These are phyloP conservation scores for Lachnellula willkommii DNA, from an alignment of 2,329 filamentous ascomycete species.

Conservation along the genomic window DNA sequence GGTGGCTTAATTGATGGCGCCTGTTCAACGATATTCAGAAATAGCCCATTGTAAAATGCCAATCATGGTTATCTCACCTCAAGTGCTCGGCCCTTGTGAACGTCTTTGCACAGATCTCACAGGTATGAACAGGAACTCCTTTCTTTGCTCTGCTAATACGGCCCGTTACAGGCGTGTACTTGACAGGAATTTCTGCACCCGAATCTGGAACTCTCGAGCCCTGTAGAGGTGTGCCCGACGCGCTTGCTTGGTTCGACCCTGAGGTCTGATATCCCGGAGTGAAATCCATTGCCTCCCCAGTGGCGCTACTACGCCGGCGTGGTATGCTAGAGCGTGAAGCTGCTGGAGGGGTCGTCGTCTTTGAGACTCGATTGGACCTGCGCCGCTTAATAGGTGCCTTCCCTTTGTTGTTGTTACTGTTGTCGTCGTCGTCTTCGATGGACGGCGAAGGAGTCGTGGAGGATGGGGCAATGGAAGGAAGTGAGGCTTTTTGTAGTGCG, in stretches of 20 bases:
- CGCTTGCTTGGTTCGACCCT: constrained; percentile 22
- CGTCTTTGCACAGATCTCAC: constrained; percentile 38
- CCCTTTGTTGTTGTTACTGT: constrained; percentile 17
- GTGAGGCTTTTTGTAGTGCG: constrained; percentile 26
- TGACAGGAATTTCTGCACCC: constrained; percentile 27
- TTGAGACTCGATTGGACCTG: constrained; percentile 26
- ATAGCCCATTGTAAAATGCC: background rate
- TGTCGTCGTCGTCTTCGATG: constrained; percentile 7
- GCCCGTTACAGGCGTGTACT: constrained; percentile 33
- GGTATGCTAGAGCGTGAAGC: constrained; percentile 13
- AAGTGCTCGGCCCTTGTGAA: constrained; percentile 60
- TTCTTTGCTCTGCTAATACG: constrained; percentile 33
- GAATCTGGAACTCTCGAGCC: constrained; percentile 24
- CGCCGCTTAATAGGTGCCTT: constrained; percentile 23
- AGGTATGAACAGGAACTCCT: constrained; percentile 32
- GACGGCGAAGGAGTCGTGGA: constrained; percentile 20
- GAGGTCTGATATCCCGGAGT: constrained; percentile 17
- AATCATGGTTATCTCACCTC: constrained; percentile 37
- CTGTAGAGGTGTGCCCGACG: constrained; percentile 23
- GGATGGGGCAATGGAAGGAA: constrained; percentile 17
- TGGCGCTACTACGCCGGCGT: constrained; percentile 24
- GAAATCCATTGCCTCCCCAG: constrained; percentile 26
- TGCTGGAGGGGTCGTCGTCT: constrained; percentile 13
- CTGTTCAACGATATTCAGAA: constrained; percentile 31
- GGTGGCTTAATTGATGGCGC: constrained; percentile 57